Conservation (phyloP, 176 grass and related monocot species). For the Zea luxurians region DNA sequence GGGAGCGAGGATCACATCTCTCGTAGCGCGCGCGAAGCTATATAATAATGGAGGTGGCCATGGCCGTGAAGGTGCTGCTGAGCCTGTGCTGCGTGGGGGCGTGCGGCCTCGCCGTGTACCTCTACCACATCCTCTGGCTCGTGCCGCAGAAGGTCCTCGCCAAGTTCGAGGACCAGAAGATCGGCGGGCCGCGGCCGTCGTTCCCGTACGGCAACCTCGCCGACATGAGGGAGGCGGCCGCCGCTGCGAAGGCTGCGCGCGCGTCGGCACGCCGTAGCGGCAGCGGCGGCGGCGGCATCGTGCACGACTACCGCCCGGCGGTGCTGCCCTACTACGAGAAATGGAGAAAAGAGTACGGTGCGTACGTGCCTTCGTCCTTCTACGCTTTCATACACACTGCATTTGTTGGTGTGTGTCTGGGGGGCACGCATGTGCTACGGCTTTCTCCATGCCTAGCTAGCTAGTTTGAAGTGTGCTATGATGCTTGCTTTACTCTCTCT, state of each 20-base stretch:
- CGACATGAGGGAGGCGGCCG: conserved; percentile 62
- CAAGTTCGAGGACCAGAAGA: conserved; percentile 60
- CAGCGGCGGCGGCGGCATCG: conserved; percentile 19
- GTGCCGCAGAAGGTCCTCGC: conserved; percentile 60
- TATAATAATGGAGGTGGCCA: conserved; percentile 14
- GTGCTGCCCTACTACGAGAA: conserved; percentile 88
- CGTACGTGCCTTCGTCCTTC: conserved; percentile 28
- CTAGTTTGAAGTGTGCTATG: neutral
- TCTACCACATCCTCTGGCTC: conserved; percentile 68
- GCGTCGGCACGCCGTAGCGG: neutral
- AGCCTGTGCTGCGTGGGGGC: conserved; percentile 53
- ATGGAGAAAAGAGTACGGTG: conserved; percentile 88
- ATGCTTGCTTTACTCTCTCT: neutral
- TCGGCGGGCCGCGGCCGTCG: conserved; percentile 63
- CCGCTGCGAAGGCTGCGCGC: conserved; percentile 22
- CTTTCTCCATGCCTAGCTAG: neutral
- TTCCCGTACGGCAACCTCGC: conserved; percentile 82
- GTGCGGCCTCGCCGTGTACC: conserved; percentile 63
- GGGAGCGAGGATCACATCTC: too few species aligned
- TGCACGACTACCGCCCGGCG: conserved; percentile 75
- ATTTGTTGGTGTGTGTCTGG: neutral
- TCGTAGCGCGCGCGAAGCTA: too few species aligned
- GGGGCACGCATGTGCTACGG: neutral
- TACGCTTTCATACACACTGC: neutral
- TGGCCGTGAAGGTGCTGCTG: conserved; percentile 43